These are phyloP conservation scores for Lagenaria siceraria DNA, from an alignment of 306 rosid genomes.

Conservation along the genomic window DNA sequence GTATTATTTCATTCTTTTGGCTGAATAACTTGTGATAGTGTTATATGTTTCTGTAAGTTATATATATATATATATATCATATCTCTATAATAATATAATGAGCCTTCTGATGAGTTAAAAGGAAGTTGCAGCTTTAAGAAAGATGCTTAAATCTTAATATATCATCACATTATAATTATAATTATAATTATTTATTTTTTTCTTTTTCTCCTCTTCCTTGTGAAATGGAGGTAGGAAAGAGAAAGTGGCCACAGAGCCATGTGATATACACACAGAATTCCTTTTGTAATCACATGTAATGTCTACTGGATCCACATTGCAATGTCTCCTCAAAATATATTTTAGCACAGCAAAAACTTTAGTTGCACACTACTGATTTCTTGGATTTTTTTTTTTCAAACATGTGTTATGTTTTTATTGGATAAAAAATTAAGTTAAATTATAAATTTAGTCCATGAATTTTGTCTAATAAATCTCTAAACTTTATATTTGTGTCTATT, in stretches of 20 bases:
- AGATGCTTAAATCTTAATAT: neutral
- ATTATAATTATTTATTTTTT: too few relatives aligned
- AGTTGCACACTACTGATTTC: neutral
- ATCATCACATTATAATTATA: neutral
- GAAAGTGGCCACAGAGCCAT: neutral
- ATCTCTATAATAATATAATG: neutral
- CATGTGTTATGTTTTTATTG: neutral
- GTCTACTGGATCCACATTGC: conserved; percentile 5
- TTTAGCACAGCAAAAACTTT: neutral
- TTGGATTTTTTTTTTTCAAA: neutral
- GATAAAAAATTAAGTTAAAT: too few relatives aligned
- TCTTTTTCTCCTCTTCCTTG: neutral
- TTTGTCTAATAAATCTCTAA: too few relatives aligned
- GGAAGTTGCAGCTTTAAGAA: conserved; percentile 5
- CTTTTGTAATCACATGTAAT: conserved; percentile 6
- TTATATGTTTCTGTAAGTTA: neutral
- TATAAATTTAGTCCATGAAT: too few relatives aligned
- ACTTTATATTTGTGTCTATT: too few relatives aligned
- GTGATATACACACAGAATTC: conserved; percentile 1
- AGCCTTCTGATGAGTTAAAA: neutral
- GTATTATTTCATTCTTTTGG: conserved; percentile 7
- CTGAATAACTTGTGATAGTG: neutral
- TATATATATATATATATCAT: neutral
- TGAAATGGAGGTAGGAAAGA: neutral
- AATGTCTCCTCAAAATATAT: conserved; percentile 1